Evolutionary conservation across 305 asterid species (phyloP), one percentile per base, ranked within the genome.

Genomic region (Nicotiana rustica): DNA sequence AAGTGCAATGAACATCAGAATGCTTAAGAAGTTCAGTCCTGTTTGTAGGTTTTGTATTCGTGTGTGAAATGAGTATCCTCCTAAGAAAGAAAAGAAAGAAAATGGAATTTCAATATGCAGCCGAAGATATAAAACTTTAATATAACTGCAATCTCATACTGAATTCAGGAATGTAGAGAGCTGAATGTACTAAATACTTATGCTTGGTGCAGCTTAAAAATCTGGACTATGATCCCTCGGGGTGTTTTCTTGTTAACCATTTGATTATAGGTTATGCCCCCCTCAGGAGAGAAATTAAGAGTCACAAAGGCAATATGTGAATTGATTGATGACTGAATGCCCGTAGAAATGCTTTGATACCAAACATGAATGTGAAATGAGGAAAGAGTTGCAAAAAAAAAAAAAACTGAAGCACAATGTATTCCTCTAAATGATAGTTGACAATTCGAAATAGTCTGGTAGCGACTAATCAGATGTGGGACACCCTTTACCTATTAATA

Each of bases 61-160:
- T 21, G 41, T 73, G 19, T 33, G 21, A 8, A 73, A 73, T 47
- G 21, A 47, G 62, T 73, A 73, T 1, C 38, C 62, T 73, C 79
- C 60, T 36, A 71, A 19, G 38, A 71, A 71, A 38, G 17, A n/a
- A 41, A 36, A 68, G 77, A 36, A 68, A 70, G 78, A 41, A 68
- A 21, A 47, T 47, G 0, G 7, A 70, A 47, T 73, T 47, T 73
- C 19, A 73, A 6, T 21, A 73, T 6, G 41, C 41, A 47, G 12
- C 7, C 19, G 60, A 70, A 44, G 18, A 44, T 70, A 5, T 19
- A 19, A 44, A 70, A 70, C 36, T 73, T 47, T 36, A 71, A 6
- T 1, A 6, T 21, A 47, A 13, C 13, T 71, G 47, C 21, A 73
- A 47, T 19, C 15, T 61, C 21, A 10, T 61, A 61, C 12, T 19